These are phyloP conservation scores for Termitomyces sp. DNA, from an alignment of 768 basidiomycete genomes.

Conservation along the genomic window DNA sequence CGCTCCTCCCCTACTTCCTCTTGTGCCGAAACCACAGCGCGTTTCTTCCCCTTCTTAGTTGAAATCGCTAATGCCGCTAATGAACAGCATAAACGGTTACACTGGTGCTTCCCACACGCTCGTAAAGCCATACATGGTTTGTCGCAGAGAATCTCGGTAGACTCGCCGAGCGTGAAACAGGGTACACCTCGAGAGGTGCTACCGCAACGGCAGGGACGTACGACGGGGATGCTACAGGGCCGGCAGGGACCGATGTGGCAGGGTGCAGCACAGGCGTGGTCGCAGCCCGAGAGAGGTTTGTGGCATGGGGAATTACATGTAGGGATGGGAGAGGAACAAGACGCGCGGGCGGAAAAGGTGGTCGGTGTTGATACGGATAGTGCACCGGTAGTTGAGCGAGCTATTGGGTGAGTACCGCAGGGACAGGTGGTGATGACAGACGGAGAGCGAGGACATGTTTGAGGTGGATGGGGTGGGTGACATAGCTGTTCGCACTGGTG, in stretches of 20 bases:
- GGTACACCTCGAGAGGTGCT: constrained; percentile 47
- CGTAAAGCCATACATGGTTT: constrained; percentile 72
- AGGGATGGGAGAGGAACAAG: constrained; percentile 75
- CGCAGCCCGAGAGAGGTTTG: constrained; percentile 59
- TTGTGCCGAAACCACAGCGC: constrained; percentile 21
- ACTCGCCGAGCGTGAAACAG: constrained; percentile 45
- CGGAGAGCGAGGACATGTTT: constrained; percentile 72
- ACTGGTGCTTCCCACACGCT: constrained; percentile 84
- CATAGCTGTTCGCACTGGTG: constrained; percentile 74
- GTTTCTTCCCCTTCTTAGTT: constrained; percentile 58
- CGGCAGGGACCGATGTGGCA: constrained; percentile 84
- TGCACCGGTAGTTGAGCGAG: constrained; percentile 24
- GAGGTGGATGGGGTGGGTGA: constrained; percentile 59
- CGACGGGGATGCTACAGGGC: constrained; percentile 65
- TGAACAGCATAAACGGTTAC: constrained; percentile 83
- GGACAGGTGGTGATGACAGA: constrained; percentile 66
- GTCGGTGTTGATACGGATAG: constrained; percentile 23
- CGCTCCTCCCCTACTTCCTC: constrained; percentile 47
- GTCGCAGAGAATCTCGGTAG: constrained; percentile 69
- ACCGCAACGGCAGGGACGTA: constrained; percentile 85
- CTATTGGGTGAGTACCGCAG: constrained; percentile 64
- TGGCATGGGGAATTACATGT: constrained; percentile 69
- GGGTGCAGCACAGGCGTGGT: constrained; percentile 59
- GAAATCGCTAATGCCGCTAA: constrained; percentile 55
- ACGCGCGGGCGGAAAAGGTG: constrained; percentile 35